Evolutionary conservation across 2,329 filamentous ascomycete genomes (phyloP).

Genomic region (Cytospora paraplurivora): DNA sequence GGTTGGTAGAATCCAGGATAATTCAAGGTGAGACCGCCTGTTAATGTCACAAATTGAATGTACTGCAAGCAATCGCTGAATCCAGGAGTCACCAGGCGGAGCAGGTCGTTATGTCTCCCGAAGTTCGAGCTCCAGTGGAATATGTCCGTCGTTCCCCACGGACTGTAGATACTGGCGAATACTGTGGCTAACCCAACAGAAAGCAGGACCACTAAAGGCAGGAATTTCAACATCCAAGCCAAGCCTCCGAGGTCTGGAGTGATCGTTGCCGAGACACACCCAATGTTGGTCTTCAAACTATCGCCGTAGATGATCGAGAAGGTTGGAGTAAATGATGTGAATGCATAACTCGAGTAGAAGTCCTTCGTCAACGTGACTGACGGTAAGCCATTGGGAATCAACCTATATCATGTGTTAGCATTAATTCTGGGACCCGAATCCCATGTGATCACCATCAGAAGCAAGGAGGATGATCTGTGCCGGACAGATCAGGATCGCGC

Average conservation of each 20-base stretch:
- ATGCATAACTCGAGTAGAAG: slow-evolving; percentile 81
- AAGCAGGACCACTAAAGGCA: slow-evolving; percentile 77
- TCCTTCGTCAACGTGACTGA: slow-evolving; percentile 74
- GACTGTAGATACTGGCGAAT: slow-evolving; percentile 83
- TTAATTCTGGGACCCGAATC: background rate
- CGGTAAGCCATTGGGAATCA: slow-evolving; percentile 55
- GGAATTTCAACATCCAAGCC: slow-evolving; percentile 68
- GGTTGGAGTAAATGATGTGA: slow-evolving; percentile 76
- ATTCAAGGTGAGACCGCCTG: slow-evolving; percentile 80
- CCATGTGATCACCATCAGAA: background rate
- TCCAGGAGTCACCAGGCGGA: slow-evolving; percentile 90
- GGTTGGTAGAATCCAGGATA: slow-evolving; percentile 97
- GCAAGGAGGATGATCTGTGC: background rate
- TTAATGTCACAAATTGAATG: slow-evolving; percentile 88
- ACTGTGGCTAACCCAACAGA: slow-evolving; percentile 81
- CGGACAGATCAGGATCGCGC: background rate
- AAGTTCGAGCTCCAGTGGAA: slow-evolving; percentile 99
- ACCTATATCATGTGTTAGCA: slow-evolving; percentile 8
- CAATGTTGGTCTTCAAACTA: slow-evolving; percentile 61
- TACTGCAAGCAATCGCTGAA: slow-evolving; percentile 98
- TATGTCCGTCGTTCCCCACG: slow-evolving; percentile 87
- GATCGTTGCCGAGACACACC: slow-evolving; percentile 78
- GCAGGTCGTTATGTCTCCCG: slow-evolving; percentile 86
- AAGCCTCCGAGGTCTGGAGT: slow-evolving; percentile 80
- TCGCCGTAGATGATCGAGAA: slow-evolving; percentile 79